phyloP scores from a whole-genome alignment of 1,284 basidiomycete species.

The Apiotrichum akiyoshidainum region DNA sequence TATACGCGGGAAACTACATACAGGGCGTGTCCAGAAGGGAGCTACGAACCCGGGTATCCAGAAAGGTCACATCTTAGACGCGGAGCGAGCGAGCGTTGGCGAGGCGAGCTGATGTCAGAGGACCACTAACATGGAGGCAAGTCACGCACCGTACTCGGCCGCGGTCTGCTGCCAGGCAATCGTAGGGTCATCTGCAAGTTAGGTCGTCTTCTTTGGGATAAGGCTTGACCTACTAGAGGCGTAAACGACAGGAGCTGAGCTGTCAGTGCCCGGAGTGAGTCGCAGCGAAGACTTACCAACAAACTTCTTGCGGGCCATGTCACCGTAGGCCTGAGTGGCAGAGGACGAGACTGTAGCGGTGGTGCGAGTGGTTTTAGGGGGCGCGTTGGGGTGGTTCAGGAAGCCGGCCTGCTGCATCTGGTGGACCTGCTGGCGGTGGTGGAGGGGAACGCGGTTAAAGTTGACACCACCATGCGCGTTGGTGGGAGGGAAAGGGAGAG shows the following conservation, averaged over 20 bases:
- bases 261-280: too few relatives aligned
- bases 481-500: slow-evolving; percentile 29
- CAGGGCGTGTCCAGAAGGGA: too few relatives aligned
- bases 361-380: background rate
- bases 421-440: slow-evolving; percentile 29
- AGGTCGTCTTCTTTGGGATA: too few relatives aligned
- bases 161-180: slow-evolving; percentile 2
- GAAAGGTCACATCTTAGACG: background rate
- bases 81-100: background rate
- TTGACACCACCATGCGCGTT: slow-evolving; percentile 48
- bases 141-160: background rate
- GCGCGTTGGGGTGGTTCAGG: slow-evolving; percentile 7
- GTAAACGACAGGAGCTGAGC: background rate
- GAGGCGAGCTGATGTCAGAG: background rate
- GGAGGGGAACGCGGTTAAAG: slow-evolving; percentile 46
- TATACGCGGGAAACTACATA: too few relatives aligned
- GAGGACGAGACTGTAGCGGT: background rate
- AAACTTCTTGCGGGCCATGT: slow-evolving; percentile 8
- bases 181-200: background rate
- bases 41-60: background rate
- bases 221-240: background rate
- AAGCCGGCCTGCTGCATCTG: slow-evolving; percentile 26
- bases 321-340: slow-evolving; percentile 2
- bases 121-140: background rate
- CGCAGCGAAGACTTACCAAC: background rate